These are phyloP conservation scores for Ceratobasidium sp. DNA, from an alignment of 1,284 basidiomycete genomes.

Conservation along the genomic window DNA sequence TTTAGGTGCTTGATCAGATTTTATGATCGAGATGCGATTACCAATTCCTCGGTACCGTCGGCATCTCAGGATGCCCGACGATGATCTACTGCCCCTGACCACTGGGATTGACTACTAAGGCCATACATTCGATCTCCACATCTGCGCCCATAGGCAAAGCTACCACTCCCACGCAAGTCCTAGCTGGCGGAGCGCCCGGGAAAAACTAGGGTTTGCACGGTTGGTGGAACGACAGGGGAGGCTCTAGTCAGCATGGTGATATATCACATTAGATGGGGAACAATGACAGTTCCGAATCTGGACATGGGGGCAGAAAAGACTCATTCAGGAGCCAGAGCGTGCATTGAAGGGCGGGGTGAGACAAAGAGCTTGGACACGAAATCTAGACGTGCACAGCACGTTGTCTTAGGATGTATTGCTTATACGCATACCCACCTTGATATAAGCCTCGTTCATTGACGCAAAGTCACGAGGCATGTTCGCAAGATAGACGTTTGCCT, in stretches of 20 bases:
- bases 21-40: not conserved
- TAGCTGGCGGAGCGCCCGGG: constrained; percentile 61
- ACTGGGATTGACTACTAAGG: constrained; percentile 44
- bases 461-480: constrained; percentile 60
- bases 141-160: constrained; percentile 65
- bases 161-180: constrained; percentile 71
- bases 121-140: constrained; percentile 72
- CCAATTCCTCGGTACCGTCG: constrained; percentile 20
- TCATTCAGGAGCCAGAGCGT: not conserved
- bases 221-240: not conserved
- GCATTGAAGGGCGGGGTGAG: not conserved
- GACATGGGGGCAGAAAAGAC: constrained; percentile 10
- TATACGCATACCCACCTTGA: constrained; percentile 51
- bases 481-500: constrained; percentile 66
- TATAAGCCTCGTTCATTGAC: constrained; percentile 63
- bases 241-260: not conserved
- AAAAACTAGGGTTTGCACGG: constrained; percentile 59
- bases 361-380: not conserved
- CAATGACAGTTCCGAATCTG: not conserved
- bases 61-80: constrained; percentile 15
- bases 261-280: not conserved
- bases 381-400: not conserved
- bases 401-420: not conserved
- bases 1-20: not conserved
- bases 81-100: not conserved